Evolutionary conservation across 1,284 basidiomycete genomes (phyloP).

Genomic region (Malassezia sp.): DNA sequence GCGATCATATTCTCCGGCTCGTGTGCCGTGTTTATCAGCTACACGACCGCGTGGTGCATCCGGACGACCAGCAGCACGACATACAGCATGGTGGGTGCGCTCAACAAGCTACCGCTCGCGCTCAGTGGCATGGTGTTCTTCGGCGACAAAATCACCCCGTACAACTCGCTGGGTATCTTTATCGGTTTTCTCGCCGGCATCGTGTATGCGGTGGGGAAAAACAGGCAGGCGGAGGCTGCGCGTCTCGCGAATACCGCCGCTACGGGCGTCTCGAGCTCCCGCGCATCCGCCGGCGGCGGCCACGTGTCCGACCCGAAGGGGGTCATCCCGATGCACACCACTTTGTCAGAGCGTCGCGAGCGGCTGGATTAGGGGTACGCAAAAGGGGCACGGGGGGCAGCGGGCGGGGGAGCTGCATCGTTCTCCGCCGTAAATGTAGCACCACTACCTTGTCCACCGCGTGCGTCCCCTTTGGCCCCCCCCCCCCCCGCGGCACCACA

Average conservation of each 20-base stretch:
- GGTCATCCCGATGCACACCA: conserved; percentile 22
- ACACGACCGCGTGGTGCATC: conserved; percentile 97
- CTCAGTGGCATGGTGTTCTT: conserved; percentile 47
- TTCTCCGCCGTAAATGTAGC: too few species aligned
- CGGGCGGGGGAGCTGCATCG: too few species aligned
- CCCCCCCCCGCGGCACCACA: too few species aligned
- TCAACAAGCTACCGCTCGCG: conserved; percentile 96
- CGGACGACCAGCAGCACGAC: conserved; percentile 92
- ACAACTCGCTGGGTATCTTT: conserved; percentile 73
- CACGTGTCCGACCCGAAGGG: conserved; percentile 16
- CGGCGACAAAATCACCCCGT: conserved; percentile 70
- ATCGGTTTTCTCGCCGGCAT: conserved; percentile 80
- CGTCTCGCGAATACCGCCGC: conserved; percentile 23
- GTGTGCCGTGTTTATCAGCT: conserved; percentile 92
- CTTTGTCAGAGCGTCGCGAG: too few species aligned
- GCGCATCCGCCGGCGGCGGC: conserved; percentile 1
- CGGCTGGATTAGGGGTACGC: conserved; percentile 1
- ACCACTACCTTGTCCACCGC: too few species aligned
- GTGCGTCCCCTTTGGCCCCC: not conserved
- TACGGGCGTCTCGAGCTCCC: conserved; percentile 14
- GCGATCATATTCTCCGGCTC: conserved; percentile 92
- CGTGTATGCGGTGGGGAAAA: conserved; percentile 40
- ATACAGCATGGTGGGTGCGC: conserved; percentile 95
- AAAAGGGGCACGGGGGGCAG: too few species aligned
- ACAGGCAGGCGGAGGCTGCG: conserved; percentile 37